Evolutionary conservation across 1,284 basidiomycete species (phyloP), one percentile per base, ranked within the genome.

Genomic region (Baeospora myosura): DNA sequence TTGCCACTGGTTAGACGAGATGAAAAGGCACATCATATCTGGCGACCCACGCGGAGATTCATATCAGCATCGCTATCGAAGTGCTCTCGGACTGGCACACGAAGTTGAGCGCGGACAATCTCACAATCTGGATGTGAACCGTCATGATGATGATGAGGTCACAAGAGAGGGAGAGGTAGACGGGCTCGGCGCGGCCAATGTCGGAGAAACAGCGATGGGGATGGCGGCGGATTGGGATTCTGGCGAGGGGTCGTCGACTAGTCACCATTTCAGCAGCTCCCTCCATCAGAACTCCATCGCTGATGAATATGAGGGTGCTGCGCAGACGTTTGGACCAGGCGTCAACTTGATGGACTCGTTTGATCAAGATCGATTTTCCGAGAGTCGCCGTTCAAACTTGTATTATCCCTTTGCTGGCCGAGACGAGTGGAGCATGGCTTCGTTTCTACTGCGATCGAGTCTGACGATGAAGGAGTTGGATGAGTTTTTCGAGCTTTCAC

Each of bases 361-460:
- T 26, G 36, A 61, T 14, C 5, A 29, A 4, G 55, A 64, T 23
- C 1, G 46, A 16, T 51, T 49, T 44, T 44, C 53, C 6, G n/a
- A 40, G 0, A 8, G 50, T 14, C 40, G 52, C 17, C 43, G 41
- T 22, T 7, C 38, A 1, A 53, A 57, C 39, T 32, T 53, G 1
- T 62, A 57, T 38, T 61, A 62, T 43, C 60, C 59, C 11, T 63
- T 62, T 45, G 40, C 52, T 2, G 48, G 46, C 1, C 23, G 37
- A n/a, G 44, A 46, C 4, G 61, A 64, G 34, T 63, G 60, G 60
- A 49, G 59, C 33, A 17, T 60, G 4, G 56, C 48, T 1, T 49
- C 36, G 3, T 63, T 52, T 42, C 42, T 63, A 1, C 39, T 54
- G 3, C 42, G 40, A 1, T 57, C 55, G 8, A 29, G 33, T 12